phyloP scores from a whole-genome alignment of 208 protist species.

The Acanthamoeba triangularis region DNA sequence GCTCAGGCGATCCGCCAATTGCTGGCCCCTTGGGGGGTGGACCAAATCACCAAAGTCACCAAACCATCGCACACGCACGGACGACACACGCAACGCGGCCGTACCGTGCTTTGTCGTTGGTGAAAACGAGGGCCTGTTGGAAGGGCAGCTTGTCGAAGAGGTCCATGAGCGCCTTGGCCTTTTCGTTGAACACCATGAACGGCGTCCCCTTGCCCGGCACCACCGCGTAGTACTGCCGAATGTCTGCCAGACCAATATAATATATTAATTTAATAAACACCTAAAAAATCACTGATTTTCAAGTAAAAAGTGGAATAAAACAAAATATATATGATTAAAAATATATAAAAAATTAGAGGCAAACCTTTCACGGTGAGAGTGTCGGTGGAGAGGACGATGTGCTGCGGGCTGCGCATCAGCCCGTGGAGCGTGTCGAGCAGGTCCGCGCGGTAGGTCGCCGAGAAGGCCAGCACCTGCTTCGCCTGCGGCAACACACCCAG shows the following conservation, averaged over 20 bases:
- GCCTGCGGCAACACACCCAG: not conserved
- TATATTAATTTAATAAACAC: too few species aligned
- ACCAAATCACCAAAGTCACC: not conserved
- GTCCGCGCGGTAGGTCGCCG: conserved; percentile 32
- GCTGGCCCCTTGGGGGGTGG: not conserved
- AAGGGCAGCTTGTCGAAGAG: not conserved
- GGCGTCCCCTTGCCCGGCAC: not conserved
- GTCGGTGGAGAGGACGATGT: conserved; percentile 16
- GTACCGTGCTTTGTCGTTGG: conserved; percentile 27
- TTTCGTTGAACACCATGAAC: not conserved
- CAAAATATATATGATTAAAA: not conserved
- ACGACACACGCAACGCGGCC: not conserved
- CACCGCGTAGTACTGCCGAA: not conserved
- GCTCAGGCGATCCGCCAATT: not conserved
- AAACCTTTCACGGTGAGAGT: not conserved
- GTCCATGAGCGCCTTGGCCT: not conserved
- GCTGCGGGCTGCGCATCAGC: conserved; percentile 10
- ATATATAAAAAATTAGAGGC: too few species aligned
- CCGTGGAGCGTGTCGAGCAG: conserved; percentile 20
- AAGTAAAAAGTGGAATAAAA: not conserved
- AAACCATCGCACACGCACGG: not conserved
- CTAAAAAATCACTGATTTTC: too few species aligned
- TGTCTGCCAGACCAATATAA: not conserved
- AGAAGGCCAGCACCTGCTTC: conserved; percentile 26
- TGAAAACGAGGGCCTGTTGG: conserved; percentile 54